Base-by-base conservation (phyloP, 192 early-diverging fungal genomes). In the Coemansia sp. region DNA sequence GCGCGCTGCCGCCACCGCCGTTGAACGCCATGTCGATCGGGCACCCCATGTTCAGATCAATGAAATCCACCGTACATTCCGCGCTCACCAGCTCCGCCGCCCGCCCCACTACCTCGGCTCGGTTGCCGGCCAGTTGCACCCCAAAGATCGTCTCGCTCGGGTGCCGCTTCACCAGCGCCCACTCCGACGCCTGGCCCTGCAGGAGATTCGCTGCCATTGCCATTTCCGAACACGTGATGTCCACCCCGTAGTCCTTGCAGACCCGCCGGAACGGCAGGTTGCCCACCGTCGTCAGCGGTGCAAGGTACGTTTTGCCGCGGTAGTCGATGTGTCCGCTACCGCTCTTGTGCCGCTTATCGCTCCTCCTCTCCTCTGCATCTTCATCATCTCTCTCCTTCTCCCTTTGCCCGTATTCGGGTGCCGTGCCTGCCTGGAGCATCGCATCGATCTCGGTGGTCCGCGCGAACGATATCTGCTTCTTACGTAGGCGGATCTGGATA, bases 171-270 rank as follows among this genome's bases (percentile, higher is more conserved):
- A 91, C 70, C 55, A 96, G 79, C 28, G 94, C 88, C 90, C 92
- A 90, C 69, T 96, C 91, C 11, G 80, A 65, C 56, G 86, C 77
- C 58, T 88, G 84, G 9, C 90, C 90, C 36, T 87, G 83, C 7
- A 93, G 62, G 19, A 91, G 62, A 57, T 89, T 89, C 28, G 57
- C 37, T 3, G 88, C 89, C 65, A 87, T 71, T 0, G 92, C 91
- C 97, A 98, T 98, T 75, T 98, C 97, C 34, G 92, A 93, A 64
- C 95, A 98, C 5, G 97, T 98, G 37, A 98, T 91, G 69, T 96
- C 96, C 6, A 91, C 94, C 38, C 97, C 97, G 66, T 90, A 95
- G 11, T 75, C 85, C 74, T 97, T 97, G 77, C 94, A 96, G 25
- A 97, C 84, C 17, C 95, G 87, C 11, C 97, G 86, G 84, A 98